Conservation (phyloP, 2,329 filamentous ascomycete genomes). For the Colletotrichum melonis region DNA sequence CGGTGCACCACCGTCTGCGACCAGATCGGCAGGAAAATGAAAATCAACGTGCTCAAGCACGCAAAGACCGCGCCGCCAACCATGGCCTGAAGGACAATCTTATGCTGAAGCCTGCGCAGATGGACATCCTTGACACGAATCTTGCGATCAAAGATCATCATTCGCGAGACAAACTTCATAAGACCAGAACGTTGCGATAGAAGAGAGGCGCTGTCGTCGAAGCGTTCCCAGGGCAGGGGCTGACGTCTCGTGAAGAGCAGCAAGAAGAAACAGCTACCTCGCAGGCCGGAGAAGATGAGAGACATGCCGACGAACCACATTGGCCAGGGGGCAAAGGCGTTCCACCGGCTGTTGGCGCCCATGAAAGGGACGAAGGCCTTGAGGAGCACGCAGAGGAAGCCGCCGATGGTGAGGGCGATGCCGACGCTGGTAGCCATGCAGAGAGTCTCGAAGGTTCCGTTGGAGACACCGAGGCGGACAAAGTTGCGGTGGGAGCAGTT, state of each 20-base stretch:
- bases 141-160: constrained; percentile 62
- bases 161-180: constrained; percentile 45
- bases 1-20: constrained; percentile 41
- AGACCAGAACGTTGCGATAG: constrained; percentile 41
- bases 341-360: constrained; percentile 53
- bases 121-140: constrained; percentile 56
- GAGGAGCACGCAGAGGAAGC: constrained; percentile 53
- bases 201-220: constrained; percentile 50
- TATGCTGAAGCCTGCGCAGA: constrained; percentile 54
- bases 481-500: constrained; percentile 63
- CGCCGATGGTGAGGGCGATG: constrained; percentile 51
- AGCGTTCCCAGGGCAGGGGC: constrained; percentile 59
- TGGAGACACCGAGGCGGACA: constrained; percentile 64
- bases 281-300: constrained; percentile 55
- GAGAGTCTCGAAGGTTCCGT: constrained; percentile 61
- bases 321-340: constrained; percentile 56
- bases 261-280: constrained; percentile 60
- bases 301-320: constrained; percentile 58
- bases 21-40: constrained; percentile 58
- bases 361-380: constrained; percentile 51
- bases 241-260: constrained; percentile 58
- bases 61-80: constrained; percentile 51
- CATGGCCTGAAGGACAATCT: constrained; percentile 56
- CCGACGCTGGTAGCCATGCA: constrained; percentile 58
- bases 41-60: constrained; percentile 49